Percentiles rank a stretch among this genome's conserved stretches.
Evolutionary conservation across 2,329 filamentous ascomycete genomes (phyloP).

Genomic region (Xylaria sp.): DNA sequence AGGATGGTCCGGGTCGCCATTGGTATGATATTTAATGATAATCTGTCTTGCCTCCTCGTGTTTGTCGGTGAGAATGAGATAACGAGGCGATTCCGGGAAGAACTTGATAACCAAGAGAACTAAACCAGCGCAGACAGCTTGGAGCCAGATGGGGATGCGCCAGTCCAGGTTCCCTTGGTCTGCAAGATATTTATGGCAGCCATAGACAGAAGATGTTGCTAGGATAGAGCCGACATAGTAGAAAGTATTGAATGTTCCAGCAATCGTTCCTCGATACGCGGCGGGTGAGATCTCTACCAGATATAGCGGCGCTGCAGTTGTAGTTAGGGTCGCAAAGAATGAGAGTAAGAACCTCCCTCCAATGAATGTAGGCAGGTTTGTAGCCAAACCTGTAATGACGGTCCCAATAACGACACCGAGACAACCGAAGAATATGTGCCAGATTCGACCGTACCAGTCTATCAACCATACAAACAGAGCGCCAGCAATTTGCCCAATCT

Average conservation of each 20-base stretch:
- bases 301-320: constrained; percentile 68
- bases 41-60: constrained; percentile 53
- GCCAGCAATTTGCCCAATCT: constrained; percentile 57
- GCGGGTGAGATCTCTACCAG: constrained; percentile 71
- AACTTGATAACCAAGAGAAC: constrained; percentile 49
- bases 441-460: constrained; percentile 58
- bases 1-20: constrained; percentile 54
- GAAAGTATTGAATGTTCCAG: constrained; percentile 62
- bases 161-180: constrained; percentile 47
- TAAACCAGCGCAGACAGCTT: constrained; percentile 50
- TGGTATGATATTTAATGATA: constrained; percentile 55
- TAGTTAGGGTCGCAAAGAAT: constrained; percentile 66
- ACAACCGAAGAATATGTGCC: constrained; percentile 58
- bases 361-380: constrained; percentile 60
- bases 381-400: constrained; percentile 60
- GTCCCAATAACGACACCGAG: constrained; percentile 62
- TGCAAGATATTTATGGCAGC: constrained; percentile 47
- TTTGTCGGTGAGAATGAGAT: constrained; percentile 50
- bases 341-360: constrained; percentile 61
- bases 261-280: constrained; percentile 66
- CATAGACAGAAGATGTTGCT: constrained; percentile 50
- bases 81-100: constrained; percentile 52
- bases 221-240: constrained; percentile 54
- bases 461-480: constrained; percentile 57
- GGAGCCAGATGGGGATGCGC: constrained; percentile 51